Evolutionary conservation across 2,329 filamentous ascomycete genomes (phyloP).

Genomic region (Chrysoporthe puriensis): DNA sequence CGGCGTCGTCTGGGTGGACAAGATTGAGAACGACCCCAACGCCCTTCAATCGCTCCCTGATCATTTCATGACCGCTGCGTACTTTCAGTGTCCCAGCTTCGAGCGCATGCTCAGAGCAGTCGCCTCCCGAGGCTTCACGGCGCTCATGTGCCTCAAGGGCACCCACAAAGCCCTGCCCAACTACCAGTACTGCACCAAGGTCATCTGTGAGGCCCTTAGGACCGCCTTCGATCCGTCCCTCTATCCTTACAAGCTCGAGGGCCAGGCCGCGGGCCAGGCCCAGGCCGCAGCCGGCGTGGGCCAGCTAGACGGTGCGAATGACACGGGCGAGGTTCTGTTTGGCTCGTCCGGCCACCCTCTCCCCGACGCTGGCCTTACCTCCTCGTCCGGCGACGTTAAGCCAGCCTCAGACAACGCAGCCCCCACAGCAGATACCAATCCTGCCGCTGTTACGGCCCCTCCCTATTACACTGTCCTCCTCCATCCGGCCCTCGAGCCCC

Average conservation of each 20-base stretch:
- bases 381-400: too few relatives aligned
- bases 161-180: not conserved
- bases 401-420: not conserved
- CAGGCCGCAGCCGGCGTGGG: not conserved
- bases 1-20: not conserved
- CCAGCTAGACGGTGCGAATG: not conserved
- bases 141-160: conserved; percentile 9
- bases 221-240: not conserved
- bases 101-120: not conserved
- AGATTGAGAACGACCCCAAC: not conserved
- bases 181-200: not conserved
- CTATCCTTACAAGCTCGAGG: not conserved
- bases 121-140: not conserved
- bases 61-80: not conserved
- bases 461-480: not conserved
- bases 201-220: not conserved
- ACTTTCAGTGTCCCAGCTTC: conserved; percentile 6
- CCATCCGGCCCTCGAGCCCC: not conserved
- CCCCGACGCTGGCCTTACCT: not conserved
- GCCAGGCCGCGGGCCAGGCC: too few relatives aligned
- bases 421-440: not conserved
- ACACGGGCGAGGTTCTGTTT: not conserved
- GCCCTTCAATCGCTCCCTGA: not conserved
- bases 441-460: not conserved
- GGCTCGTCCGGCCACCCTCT: not conserved